A percentile compares a stretch with the other conserved stretches of the same genome.
Evolutionary conservation across 768 basidiomycete species (phyloP).

Genomic region (Chiua virens): DNA sequence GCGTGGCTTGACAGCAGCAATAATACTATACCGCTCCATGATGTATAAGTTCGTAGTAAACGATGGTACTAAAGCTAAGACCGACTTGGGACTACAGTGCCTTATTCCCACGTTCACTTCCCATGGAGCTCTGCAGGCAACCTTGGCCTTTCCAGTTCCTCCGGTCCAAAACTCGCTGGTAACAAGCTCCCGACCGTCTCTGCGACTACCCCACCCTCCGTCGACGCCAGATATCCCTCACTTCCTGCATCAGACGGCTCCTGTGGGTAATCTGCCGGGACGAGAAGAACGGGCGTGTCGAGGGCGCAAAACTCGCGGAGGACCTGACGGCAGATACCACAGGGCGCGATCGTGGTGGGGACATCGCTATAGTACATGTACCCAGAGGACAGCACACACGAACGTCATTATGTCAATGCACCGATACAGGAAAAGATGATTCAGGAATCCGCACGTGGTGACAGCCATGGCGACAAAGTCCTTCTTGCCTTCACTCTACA

Average conservation of each 20-base stretch:
- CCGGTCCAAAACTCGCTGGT: conserved; percentile 89
- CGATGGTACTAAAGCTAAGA: too few relatives aligned
- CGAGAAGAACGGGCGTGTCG: conserved; percentile 70
- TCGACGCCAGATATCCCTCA: conserved; percentile 7
- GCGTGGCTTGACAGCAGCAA: too few relatives aligned
- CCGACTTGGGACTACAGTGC: too few relatives aligned
- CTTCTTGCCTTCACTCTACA: conserved; percentile 75
- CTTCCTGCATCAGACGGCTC: conserved; percentile 10
- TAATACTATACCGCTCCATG: too few relatives aligned
- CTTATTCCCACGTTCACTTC: neutral
- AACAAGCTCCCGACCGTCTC: conserved; percentile 74
- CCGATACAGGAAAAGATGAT: neutral
- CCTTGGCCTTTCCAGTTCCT: conserved; percentile 60
- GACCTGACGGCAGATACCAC: conserved; percentile 92
- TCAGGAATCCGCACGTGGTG: conserved; percentile 56
- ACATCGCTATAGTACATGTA: too few relatives aligned
- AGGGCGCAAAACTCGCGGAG: conserved; percentile 82
- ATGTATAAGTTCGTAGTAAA: too few relatives aligned
- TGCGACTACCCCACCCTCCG: conserved; percentile 48
- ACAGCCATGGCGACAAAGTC: conserved; percentile 78
- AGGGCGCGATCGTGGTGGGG: conserved; percentile 68
- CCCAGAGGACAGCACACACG: too few relatives aligned
- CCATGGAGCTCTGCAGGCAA: neutral
- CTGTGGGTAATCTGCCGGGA: conserved; percentile 62
- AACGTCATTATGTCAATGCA: too few relatives aligned